Evolutionary conservation across 352 stramenopile species (phyloP), one percentile per base, ranked within the genome.

Genomic region (Aphanomyces astaci): DNA sequence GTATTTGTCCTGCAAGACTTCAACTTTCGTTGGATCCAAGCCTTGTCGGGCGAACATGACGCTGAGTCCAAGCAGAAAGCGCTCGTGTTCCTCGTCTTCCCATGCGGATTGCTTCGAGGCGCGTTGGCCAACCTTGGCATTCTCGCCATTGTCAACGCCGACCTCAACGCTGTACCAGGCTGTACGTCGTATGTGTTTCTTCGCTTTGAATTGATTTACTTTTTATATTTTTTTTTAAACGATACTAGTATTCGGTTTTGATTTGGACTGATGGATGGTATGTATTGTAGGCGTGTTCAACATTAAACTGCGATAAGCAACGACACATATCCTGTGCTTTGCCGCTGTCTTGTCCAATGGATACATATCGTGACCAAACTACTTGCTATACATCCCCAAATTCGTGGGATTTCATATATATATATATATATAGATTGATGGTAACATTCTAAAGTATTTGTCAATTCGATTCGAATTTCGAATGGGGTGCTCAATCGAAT

Each of bases 1-100:
- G 85, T 95, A 36, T 96, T 98, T 76, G 96, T 99, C 33, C 82
- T 99, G 43, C 96, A 98, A 75, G 96, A 99, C 77, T 93, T 96
- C 62, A 91, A 87, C 57, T 95, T 98, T 49, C 84, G 87, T 52
- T 98, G 94, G 95, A 75, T 98, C 7, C 76, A 80, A 11, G 76
- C 78, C 2, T 92, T 96, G 52, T 95, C 90, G 2, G 78, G 84
- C 28, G 81, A 78, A 7, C 89, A 71, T 31, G 82, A 94, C 51
- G 78, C 90, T 54, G 82, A 90, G 69, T 92, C 83, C 24, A 88
- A 94, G 60, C 91, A 98, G 70, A 92, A 95, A 74, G 91, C 91
- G 46, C 80, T 98, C 66, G 80, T 97, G 43, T 96, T 98, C 59
- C 77, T 99, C 11, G 87, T 97, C 4, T 98, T 98, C 78, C 94